phyloP scores from a whole-genome alignment of 2,329 filamentous ascomycete species.

The Sclerotinia spermophila region DNA sequence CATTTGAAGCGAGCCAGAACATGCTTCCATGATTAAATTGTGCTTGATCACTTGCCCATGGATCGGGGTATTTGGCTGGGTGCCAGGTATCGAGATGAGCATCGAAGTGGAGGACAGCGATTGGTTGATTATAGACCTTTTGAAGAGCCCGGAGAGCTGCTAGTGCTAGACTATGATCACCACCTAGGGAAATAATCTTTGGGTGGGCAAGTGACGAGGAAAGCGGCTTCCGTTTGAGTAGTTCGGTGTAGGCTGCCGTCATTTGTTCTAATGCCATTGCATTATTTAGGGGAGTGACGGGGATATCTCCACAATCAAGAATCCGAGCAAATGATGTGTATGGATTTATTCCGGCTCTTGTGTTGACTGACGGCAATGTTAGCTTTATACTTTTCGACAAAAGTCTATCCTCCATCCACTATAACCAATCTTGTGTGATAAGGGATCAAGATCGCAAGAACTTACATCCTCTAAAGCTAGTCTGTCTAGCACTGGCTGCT shows the following conservation, averaged over 20 bases:
- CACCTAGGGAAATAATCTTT: conserved; percentile 62
- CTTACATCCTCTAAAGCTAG: conserved; percentile 65
- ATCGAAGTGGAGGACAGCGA: conserved; percentile 74
- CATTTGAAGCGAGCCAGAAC: conserved; percentile 83
- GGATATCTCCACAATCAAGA: conserved; percentile 88
- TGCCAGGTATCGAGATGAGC: conserved; percentile 41
- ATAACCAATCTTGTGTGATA: neutral
- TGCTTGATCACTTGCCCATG: conserved; percentile 67
- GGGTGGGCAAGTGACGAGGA: conserved; percentile 30
- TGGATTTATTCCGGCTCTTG: conserved; percentile 77
- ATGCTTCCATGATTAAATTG: conserved; percentile 87
- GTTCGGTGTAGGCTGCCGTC: conserved; percentile 44
- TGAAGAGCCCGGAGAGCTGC: conserved; percentile 65
- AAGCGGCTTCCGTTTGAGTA: conserved; percentile 29
- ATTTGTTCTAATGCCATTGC: conserved; percentile 76
- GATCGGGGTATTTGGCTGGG: conserved; percentile 67
- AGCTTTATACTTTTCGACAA: neutral
- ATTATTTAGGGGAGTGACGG: conserved; percentile 84
- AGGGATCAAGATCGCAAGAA: neutral
- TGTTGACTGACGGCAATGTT: conserved; percentile 54
- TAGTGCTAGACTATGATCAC: conserved; percentile 69
- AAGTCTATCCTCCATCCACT: neutral
- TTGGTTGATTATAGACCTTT: conserved; percentile 56
- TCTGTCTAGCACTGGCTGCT: conserved; percentile 77
- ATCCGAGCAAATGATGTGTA: conserved; percentile 76